Percentiles rank a stretch among this genome's conserved stretches.
phyloP scores from a whole-genome alignment of 148 eudicot genomes.

The Camellia japonica region DNA sequence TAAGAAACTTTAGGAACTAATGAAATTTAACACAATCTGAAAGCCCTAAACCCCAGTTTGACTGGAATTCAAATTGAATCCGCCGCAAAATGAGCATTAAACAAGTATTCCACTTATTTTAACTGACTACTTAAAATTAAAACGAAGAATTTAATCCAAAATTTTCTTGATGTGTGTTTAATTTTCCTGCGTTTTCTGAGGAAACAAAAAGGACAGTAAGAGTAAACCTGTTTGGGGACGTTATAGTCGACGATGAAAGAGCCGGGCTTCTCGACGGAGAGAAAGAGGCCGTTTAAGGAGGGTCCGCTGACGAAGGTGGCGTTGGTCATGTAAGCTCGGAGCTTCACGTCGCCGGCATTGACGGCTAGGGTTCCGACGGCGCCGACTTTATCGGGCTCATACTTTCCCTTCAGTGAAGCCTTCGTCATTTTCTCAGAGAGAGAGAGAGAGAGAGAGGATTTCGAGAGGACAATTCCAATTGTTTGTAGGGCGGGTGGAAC shows the following conservation, averaged over 20 bases:
- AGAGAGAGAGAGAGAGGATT: not conserved
- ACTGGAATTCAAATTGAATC: not conserved
- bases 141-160: not conserved
- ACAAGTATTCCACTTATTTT: not conserved
- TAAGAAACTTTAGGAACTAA: too few relatives aligned
- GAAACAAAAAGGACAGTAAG: not conserved
- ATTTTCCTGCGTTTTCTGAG: not conserved
- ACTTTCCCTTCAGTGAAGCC: conserved; percentile 37
- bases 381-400: conserved; percentile 32
- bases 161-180: not conserved
- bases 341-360: conserved; percentile 48
- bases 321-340: conserved; percentile 45
- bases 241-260: conserved; percentile 51
- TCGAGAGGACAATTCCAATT: too few relatives aligned
- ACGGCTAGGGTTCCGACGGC: conserved; percentile 38
- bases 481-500: too few relatives aligned
- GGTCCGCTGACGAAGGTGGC: conserved; percentile 39
- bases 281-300: conserved; percentile 35
- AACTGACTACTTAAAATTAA: not conserved
- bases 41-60: conserved; percentile 1
- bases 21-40: not conserved
- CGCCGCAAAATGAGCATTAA: not conserved
- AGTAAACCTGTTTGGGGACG: conserved; percentile 44
- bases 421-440: conserved; percentile 20
- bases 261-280: conserved; percentile 56